phyloP scores from a whole-genome alignment of 106 monocot genomes.

The Allium sativum region DNA sequence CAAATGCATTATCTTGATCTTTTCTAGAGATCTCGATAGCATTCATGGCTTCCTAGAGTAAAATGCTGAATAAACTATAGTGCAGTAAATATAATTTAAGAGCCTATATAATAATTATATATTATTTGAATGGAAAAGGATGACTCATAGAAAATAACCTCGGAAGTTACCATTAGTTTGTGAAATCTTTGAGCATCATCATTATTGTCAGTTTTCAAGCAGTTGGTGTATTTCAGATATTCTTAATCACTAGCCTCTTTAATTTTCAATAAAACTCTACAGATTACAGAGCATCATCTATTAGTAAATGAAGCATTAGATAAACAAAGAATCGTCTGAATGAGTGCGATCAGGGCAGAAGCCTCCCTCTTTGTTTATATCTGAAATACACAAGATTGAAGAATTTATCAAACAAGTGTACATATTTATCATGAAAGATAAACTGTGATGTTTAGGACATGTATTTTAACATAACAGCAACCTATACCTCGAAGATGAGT shows the following conservation, averaged over 20 bases:
- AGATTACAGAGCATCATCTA: slow-evolving; percentile 2
- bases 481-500: slow-evolving; percentile 40
- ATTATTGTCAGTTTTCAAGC: slow-evolving; percentile 27
- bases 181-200: slow-evolving; percentile 53
- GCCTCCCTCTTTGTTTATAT: too few relatives aligned
- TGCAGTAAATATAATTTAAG: background rate
- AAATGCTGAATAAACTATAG: background rate
- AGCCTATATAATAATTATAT: background rate
- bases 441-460: too few relatives aligned
- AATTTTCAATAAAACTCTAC: slow-evolving; percentile 39
- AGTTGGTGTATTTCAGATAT: slow-evolving; percentile 43
- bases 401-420: too few relatives aligned
- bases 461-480: too few relatives aligned
- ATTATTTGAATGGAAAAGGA: background rate
- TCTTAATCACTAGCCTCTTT: slow-evolving; percentile 36
- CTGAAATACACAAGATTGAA: too few relatives aligned
- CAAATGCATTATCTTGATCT: slow-evolving; percentile 40
- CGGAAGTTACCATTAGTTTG: slow-evolving; percentile 40
- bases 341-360: too few relatives aligned
- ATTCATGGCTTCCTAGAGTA: slow-evolving; percentile 35
- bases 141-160: too few relatives aligned
- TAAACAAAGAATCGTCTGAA: too few relatives aligned
- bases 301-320: background rate
- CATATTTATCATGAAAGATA: too few relatives aligned
- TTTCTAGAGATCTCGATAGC: slow-evolving; percentile 31